Conservation (phyloP, 768 basidiomycete genomes). For the Sistotremastrum niveocremeum region DNA sequence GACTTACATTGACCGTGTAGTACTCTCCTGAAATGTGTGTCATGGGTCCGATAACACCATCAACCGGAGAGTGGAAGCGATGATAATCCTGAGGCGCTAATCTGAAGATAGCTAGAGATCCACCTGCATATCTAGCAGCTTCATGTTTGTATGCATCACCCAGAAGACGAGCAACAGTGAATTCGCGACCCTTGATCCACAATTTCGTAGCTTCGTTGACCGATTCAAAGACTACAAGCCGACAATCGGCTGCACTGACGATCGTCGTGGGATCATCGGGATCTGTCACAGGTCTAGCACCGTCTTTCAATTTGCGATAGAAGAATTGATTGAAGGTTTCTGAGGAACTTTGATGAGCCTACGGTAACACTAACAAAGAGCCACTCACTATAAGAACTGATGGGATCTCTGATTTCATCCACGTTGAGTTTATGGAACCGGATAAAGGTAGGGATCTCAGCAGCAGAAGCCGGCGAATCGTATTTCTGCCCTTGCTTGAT, state of each 20-base stretch:
- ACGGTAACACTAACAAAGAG: not conserved
- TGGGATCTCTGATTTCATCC: slow-evolving; percentile 70
- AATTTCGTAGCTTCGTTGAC: slow-evolving; percentile 74
- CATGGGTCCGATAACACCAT: slow-evolving; percentile 73
- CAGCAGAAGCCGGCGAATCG: slow-evolving; percentile 70
- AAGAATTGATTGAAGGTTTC: slow-evolving; percentile 93
- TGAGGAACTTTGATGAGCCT: slow-evolving; percentile 14
- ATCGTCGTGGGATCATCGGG: slow-evolving; percentile 66
- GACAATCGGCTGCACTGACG: slow-evolving; percentile 88
- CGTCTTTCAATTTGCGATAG: slow-evolving; percentile 70
- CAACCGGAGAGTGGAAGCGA: slow-evolving; percentile 81
- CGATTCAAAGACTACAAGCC: slow-evolving; percentile 88
- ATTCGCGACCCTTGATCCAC: slow-evolving; percentile 97
- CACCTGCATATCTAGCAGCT: slow-evolving; percentile 59
- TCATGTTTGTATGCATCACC: slow-evolving; percentile 65
- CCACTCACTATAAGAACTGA: slow-evolving; percentile 67
- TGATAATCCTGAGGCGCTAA: slow-evolving; percentile 94
- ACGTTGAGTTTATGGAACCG: slow-evolving; percentile 79
- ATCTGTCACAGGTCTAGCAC: slow-evolving; percentile 59
- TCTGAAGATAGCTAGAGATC: slow-evolving; percentile 80
- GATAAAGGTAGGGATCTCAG: slow-evolving; percentile 79
- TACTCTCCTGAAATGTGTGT: slow-evolving; percentile 81
- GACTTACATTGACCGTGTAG: slow-evolving; percentile 82
- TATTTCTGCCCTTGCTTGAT: slow-evolving; percentile 93
- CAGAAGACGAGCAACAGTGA: slow-evolving; percentile 65